Percentiles rank a stretch among this genome's conserved stretches.
phyloP scores from a whole-genome alignment of 1,284 basidiomycete species.

The Sanghuangporus baumii region DNA sequence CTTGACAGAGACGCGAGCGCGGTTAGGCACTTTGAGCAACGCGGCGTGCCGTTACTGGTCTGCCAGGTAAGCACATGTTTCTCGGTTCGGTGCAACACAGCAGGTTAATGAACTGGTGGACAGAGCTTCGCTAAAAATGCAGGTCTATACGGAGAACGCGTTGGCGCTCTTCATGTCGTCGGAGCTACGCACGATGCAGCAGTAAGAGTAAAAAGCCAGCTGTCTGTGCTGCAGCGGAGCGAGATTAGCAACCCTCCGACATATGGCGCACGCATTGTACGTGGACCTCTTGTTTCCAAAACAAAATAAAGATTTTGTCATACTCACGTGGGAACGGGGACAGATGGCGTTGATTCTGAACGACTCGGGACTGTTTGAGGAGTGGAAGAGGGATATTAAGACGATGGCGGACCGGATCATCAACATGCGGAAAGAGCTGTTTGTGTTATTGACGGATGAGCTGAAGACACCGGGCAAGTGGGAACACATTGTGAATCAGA shows the following conservation, averaged over 20 bases:
- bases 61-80: conserved; percentile 60
- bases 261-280: conserved; percentile 83
- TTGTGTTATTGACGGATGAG: conserved; percentile 73
- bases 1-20: conserved; percentile 73
- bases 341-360: conserved; percentile 80
- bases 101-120: background rate
- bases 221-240: conserved; percentile 82
- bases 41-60: conserved; percentile 73
- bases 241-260: conserved; percentile 94
- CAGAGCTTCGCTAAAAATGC: conserved; percentile 97
- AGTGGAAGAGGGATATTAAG: conserved; percentile 88
- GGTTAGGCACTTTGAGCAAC: conserved; percentile 70
- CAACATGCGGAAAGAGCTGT: conserved; percentile 81
- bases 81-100: background rate
- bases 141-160: conserved; percentile 87
- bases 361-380: conserved; percentile 62
- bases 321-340: conserved; percentile 11
- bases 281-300: conserved; percentile 21
- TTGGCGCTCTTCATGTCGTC: conserved; percentile 81
- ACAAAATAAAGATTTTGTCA: background rate
- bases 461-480: conserved; percentile 89
- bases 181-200: conserved; percentile 56
- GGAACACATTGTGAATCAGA: conserved; percentile 88
- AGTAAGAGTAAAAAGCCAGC: conserved; percentile 74
- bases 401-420: conserved; percentile 94